These are phyloP conservation scores for Pseudozyma thailandica DNA, from an alignment of 1,284 basidiomycete species.

Conservation along the genomic window DNA sequence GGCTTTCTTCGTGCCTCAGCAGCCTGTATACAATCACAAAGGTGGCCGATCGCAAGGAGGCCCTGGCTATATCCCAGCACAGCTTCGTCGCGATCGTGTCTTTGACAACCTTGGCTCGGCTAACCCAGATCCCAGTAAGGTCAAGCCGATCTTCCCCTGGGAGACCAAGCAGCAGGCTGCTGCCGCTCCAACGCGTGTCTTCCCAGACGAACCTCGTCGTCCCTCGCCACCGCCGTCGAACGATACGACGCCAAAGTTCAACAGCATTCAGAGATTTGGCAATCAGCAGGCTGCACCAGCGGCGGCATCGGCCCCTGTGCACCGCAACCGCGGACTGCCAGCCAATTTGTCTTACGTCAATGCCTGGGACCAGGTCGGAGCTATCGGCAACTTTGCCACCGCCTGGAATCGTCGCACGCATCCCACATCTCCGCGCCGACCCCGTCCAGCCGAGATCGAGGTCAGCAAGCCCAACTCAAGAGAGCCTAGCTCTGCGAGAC, in stretches of 20 bases:
- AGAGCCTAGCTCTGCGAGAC: neutral
- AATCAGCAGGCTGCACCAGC: neutral
- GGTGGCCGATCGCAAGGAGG: constrained; percentile 29
- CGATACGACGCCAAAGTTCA: constrained; percentile 11
- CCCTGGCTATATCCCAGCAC: constrained; percentile 71
- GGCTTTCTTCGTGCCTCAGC: constrained; percentile 73
- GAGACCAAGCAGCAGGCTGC: constrained; percentile 73
- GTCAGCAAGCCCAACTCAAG: neutral
- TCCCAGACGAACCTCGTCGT: constrained; percentile 55
- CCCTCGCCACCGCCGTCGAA: constrained; percentile 15
- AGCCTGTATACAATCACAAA: constrained; percentile 1
- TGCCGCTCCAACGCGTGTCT: constrained; percentile 39
- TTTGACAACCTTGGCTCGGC: constrained; percentile 69
- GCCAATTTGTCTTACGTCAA: constrained; percentile 49
- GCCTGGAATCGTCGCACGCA: constrained; percentile 21
- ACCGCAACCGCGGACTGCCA: constrained; percentile 37
- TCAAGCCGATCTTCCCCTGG: constrained; percentile 92
- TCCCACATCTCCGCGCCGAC: constrained; percentile 25
- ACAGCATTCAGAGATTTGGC: neutral
- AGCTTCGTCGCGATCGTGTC: constrained; percentile 73
- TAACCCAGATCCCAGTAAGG: constrained; percentile 78
- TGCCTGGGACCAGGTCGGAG: constrained; percentile 54
- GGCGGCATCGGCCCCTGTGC: constrained; percentile 3
- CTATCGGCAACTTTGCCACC: constrained; percentile 45
- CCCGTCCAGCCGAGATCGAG: neutral